A percentile compares a stretch with the other conserved stretches of the same genome.
These are phyloP conservation scores for Plenodomus lindquistii DNA, from an alignment of 2,329 filamentous ascomycete species.

Conservation along the genomic window DNA sequence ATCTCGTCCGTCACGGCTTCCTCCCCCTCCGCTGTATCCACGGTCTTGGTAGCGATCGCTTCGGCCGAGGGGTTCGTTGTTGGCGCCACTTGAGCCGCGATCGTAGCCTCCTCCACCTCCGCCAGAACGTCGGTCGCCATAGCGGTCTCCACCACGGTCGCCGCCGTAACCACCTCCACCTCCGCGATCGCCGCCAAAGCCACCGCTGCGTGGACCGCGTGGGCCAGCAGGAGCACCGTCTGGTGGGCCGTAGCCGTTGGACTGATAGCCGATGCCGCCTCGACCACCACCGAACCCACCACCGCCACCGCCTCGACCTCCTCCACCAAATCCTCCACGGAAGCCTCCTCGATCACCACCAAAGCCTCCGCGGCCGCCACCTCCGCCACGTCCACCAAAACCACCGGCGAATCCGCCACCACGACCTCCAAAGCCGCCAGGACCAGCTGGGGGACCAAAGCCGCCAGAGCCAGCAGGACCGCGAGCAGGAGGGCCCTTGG, in stretches of 20 bases:
- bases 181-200: slow-evolving; percentile 40
- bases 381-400: slow-evolving; percentile 54
- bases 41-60: slow-evolving; percentile 52
- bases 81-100: slow-evolving; percentile 68
- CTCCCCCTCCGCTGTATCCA: slow-evolving; percentile 29
- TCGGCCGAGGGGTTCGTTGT: slow-evolving; percentile 78
- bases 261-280: slow-evolving; percentile 51
- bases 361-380: slow-evolving; percentile 48
- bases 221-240: slow-evolving; percentile 55
- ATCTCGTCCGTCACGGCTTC: slow-evolving; percentile 21
- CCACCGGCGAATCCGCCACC: slow-evolving; percentile 57
- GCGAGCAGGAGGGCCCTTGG: slow-evolving; percentile 74
- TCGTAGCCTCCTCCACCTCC: slow-evolving; percentile 29
- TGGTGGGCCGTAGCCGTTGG: slow-evolving; percentile 48
- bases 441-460: slow-evolving; percentile 59
- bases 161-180: slow-evolving; percentile 36
- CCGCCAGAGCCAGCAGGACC: slow-evolving; percentile 69
- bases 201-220: slow-evolving; percentile 46
- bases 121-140: slow-evolving; percentile 16
- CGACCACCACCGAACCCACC: slow-evolving; percentile 45
- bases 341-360: slow-evolving; percentile 53
- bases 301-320: slow-evolving; percentile 47
- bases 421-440: slow-evolving; percentile 56
- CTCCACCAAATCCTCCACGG: slow-evolving; percentile 54
- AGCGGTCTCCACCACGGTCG: slow-evolving; percentile 29